phyloP scores from a whole-genome alignment of 306 rosid species.

The Urtica urens region DNA sequence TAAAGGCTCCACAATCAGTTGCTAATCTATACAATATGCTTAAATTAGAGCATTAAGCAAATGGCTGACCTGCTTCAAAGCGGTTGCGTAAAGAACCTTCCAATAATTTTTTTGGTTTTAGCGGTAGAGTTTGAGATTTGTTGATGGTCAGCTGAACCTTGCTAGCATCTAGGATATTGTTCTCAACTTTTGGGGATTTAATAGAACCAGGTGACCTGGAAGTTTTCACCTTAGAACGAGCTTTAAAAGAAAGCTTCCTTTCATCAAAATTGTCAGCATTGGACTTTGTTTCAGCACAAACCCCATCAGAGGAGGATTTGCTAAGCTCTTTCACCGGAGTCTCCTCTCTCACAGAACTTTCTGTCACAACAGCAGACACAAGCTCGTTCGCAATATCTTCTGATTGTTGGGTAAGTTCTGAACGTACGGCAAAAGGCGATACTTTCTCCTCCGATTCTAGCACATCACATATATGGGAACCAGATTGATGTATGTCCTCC shows the following conservation, averaged over 20 bases:
- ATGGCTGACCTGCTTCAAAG: slow-evolving; percentile 79
- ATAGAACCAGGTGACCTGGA: slow-evolving; percentile 28
- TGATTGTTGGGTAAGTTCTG: slow-evolving; percentile 36
- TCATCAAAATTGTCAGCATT: slow-evolving; percentile 40
- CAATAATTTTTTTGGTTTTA: slow-evolving; percentile 49
- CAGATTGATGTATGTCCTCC: slow-evolving; percentile 28
- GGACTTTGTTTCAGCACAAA: slow-evolving; percentile 32
- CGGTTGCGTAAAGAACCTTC: slow-evolving; percentile 58
- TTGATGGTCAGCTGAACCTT: slow-evolving; percentile 32
- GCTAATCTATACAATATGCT: slow-evolving; percentile 12
- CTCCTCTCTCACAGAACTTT: slow-evolving; percentile 24
- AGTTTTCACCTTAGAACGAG: slow-evolving; percentile 37
- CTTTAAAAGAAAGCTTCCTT: slow-evolving; percentile 28
- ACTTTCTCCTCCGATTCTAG: slow-evolving; percentile 30
- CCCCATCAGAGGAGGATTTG: slow-evolving; percentile 25
- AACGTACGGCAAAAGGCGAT: slow-evolving; percentile 28
- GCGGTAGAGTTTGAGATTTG: slow-evolving; percentile 35
- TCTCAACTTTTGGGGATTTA: slow-evolving; percentile 52
- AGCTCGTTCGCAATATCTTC: slow-evolving; percentile 38
- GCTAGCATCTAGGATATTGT: slow-evolving; percentile 24
- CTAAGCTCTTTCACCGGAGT: slow-evolving; percentile 17
- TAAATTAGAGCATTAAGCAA: slow-evolving; percentile 6
- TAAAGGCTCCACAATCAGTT: slow-evolving; percentile 21
- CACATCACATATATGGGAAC: slow-evolving; percentile 31
- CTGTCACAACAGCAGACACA: slow-evolving; percentile 27